Conservation (phyloP, 768 basidiomycete genomes). For the Tylopilus plumbeoviolaceoides region DNA sequence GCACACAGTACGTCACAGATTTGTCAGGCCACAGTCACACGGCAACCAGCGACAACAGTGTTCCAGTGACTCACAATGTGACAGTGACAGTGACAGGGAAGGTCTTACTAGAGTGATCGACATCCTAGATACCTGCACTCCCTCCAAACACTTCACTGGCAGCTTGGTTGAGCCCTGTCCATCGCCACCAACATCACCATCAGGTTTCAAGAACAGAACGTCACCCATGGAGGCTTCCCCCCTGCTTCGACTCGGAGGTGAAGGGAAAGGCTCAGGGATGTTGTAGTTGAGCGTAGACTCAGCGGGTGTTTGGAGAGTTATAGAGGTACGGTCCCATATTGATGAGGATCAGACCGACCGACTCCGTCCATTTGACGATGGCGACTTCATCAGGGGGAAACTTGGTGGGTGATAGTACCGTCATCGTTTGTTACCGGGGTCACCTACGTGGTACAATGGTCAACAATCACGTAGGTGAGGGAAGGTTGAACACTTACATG, state of each 20-base stretch:
- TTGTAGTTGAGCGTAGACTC: slow-evolving; percentile 69
- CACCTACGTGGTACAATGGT: slow-evolving; percentile 55
- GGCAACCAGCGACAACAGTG: too few species aligned
- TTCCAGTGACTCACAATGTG: too few species aligned
- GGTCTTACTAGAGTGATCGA: too few species aligned
- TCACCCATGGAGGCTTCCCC: slow-evolving; percentile 82
- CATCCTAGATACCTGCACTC: too few species aligned
- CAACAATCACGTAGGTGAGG: neutral
- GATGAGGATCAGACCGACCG: slow-evolving; percentile 84
- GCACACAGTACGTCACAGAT: too few species aligned
- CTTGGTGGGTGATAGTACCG: slow-evolving; percentile 93
- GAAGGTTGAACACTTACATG: slow-evolving; percentile 44
- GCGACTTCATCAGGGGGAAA: slow-evolving; percentile 97
- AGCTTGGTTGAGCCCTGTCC: too few species aligned
- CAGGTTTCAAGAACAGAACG: slow-evolving; percentile 84
- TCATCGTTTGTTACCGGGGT: slow-evolving; percentile 96
- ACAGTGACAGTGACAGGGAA: too few species aligned
- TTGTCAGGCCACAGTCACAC: too few species aligned
- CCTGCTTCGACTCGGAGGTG: slow-evolving; percentile 97
- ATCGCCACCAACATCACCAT: too few species aligned
- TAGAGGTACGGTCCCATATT: slow-evolving; percentile 89
- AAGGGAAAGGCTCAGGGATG: slow-evolving; percentile 93
- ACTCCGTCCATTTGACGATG: slow-evolving; percentile 96
- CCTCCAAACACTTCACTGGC: too few species aligned
- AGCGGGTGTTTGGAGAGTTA: slow-evolving; percentile 72